These are phyloP conservation scores for Aspergillus sp. DNA, from an alignment of 2,329 filamentous ascomycete genomes.

Conservation along the genomic window DNA sequence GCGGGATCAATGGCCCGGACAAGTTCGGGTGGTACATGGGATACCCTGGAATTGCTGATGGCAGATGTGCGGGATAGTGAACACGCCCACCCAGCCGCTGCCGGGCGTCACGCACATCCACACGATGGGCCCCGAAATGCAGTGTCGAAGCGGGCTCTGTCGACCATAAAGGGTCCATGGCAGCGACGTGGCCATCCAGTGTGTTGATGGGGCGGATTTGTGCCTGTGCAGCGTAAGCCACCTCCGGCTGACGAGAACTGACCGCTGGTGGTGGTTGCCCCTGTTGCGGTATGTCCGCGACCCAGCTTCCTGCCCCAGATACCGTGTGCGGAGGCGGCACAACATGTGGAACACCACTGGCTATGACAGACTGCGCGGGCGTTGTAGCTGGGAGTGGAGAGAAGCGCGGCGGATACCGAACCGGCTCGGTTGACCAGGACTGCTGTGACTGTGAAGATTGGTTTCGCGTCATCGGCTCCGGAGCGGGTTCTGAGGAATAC, in stretches of 20 bases:
- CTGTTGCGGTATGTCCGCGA: conserved; percentile 13
- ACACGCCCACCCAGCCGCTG: conserved; percentile 25
- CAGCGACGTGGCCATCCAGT: conserved; percentile 23
- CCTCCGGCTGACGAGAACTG: conserved; percentile 24
- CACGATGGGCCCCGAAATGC: conserved; percentile 32
- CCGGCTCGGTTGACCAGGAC: conserved; percentile 42
- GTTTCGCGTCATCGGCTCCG: conserved; percentile 38
- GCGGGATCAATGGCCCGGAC: conserved; percentile 32
- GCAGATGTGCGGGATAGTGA: conserved; percentile 17
- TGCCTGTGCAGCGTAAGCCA: conserved; percentile 18
- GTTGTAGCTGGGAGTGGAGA: conserved; percentile 25
- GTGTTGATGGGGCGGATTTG: conserved; percentile 20
- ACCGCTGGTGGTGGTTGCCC: conserved; percentile 4
- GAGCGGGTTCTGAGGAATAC: conserved; percentile 32
- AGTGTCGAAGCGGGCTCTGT: conserved; percentile 19
- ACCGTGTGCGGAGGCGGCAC: conserved; percentile 23
- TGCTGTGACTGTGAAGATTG: conserved; percentile 37
- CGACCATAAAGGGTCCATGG: conserved; percentile 20
- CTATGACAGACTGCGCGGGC: conserved; percentile 10
- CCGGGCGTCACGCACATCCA: conserved; percentile 34
- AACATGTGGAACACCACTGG: conserved; percentile 13
- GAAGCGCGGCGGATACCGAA: conserved; percentile 30
- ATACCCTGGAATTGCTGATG: conserved; percentile 16
- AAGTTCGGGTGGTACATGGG: conserved; percentile 31
- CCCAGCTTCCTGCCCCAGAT: conserved; percentile 27